Evolutionary conservation across 768 basidiomycete species (phyloP), one percentile per base, ranked within the genome.

Genomic region (Udeniomyces megalosporus): DNA sequence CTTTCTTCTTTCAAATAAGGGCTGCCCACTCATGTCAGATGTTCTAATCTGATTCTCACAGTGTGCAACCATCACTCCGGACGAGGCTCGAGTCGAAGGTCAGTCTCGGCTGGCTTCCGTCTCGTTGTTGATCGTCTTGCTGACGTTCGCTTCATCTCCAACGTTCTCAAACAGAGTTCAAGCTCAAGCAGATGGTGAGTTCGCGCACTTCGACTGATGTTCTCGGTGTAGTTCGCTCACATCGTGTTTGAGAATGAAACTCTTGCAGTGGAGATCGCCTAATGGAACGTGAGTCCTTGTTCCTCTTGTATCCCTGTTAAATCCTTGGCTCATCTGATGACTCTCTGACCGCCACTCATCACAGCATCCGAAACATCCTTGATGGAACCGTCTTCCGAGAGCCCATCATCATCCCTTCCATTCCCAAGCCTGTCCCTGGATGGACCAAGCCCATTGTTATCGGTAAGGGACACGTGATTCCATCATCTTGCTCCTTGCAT

Each of bases 361-460:
- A 59, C 56, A 87, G 83, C n/a, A 96, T 96, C 74, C 86, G 93
- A 66, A 99, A 99, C 73, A 95, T 97, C 71, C 83, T 97, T 54
- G 91, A 90, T 34, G 95, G 95, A 46, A 97, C 95, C 22, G 92
- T 99, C 58, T 97, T 97, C 83, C 84, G 95, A 66, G 95, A 95
- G 74, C 95, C 95, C 68, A 97, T 99, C 76, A 84, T 97, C 72
- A 81, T 97, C 32, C 73, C 83, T 54, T 82, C 83, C 67, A 86
- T 99, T 71, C 95, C 93, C 34, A 86, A 85, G 71, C 89, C 92
- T 8, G 80, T 97, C 45, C 95, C 95, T 44, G 93, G 95, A 44
- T 99, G 95, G 95, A 79, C 82, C 59, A 91, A 96, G 70, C 92
- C 95, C 49, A 99, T 99, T 70, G 78, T 89, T 61, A 95, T 96